These are phyloP conservation scores for Lagenaria siceraria DNA, from an alignment of 306 rosid species.

Conservation along the genomic window DNA sequence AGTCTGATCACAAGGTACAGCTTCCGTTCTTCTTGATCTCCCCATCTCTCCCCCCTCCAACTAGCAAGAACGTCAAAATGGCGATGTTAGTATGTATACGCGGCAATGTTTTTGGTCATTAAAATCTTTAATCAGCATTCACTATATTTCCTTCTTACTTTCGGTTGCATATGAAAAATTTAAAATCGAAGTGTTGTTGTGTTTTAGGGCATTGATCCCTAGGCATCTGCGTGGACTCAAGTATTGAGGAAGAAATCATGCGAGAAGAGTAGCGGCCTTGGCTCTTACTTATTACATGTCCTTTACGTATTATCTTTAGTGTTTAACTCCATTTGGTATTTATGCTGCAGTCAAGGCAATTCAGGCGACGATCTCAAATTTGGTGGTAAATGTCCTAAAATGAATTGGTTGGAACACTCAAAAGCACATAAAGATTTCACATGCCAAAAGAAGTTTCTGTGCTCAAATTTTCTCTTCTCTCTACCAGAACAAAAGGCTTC, in stretches of 20 bases:
- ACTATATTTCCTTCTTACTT: not conserved
- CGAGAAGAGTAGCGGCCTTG: constrained; percentile 20
- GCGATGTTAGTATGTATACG: not conserved
- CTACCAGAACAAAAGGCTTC: constrained; percentile 45
- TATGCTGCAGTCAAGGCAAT: constrained; percentile 24
- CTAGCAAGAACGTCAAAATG: not conserved
- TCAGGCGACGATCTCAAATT: constrained; percentile 11
- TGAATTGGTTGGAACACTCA: constrained; percentile 52
- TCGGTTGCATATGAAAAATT: not conserved
- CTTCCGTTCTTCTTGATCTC: not conserved
- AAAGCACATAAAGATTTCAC: constrained; percentile 51
- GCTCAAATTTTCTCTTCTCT: constrained; percentile 56
- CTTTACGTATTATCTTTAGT: not conserved
- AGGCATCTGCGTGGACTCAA: constrained; percentile 11
- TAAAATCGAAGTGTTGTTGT: not conserved
- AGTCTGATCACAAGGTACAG: constrained; percentile 82
- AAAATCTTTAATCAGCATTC: not conserved
- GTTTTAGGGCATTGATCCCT: not conserved
- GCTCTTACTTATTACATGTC: not conserved
- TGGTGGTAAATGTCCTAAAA: constrained; percentile 28
- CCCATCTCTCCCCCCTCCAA: not conserved
- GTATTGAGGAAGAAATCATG: constrained; percentile 19
- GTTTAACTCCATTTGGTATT: constrained; percentile 4
- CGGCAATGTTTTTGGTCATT: not conserved
- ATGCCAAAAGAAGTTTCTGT: constrained; percentile 32